Evolutionary conservation across 805 yeast genomes (phyloP).

Genomic region (Millerozyma miso): DNA sequence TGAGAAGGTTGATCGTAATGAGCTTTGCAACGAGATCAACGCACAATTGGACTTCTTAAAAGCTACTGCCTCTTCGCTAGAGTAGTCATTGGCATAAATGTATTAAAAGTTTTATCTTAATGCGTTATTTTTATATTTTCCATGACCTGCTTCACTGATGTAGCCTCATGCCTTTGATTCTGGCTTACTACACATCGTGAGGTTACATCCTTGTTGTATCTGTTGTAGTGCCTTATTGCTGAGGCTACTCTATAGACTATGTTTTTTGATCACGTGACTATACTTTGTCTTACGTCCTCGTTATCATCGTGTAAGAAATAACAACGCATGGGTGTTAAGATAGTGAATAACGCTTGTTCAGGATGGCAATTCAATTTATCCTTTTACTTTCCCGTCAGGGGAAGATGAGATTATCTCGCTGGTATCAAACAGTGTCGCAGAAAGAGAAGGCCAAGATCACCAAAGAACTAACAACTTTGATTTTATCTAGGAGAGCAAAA

Average conservation of each 20-base stretch:
- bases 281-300: not conserved
- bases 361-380: slow-evolving; percentile 75
- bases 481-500: slow-evolving; percentile 80
- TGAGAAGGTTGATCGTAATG: slow-evolving; percentile 34
- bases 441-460: slow-evolving; percentile 82
- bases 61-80: slow-evolving; percentile 32
- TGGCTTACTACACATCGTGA: too few species aligned
- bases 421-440: slow-evolving; percentile 83
- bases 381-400: slow-evolving; percentile 91
- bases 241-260: too few species aligned
- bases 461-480: slow-evolving; percentile 80
- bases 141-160: too few species aligned
- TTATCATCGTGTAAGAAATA: not conserved
- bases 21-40: slow-evolving; percentile 47
- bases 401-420: slow-evolving; percentile 85
- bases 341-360: not conserved
- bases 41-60: slow-evolving; percentile 43
- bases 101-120: not conserved
- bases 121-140: too few species aligned
- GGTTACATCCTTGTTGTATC: too few species aligned
- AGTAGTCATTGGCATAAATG: slow-evolving; percentile 11
- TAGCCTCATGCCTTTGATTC: too few species aligned
- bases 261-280: too few species aligned
- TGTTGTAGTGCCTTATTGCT: too few species aligned
- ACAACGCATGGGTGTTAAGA: not conserved